Percentiles rank a stretch among this genome's conserved stretches.
Conservation (phyloP, 2,329 filamentous ascomycete genomes). For the Plenodomus lindquistii region DNA sequence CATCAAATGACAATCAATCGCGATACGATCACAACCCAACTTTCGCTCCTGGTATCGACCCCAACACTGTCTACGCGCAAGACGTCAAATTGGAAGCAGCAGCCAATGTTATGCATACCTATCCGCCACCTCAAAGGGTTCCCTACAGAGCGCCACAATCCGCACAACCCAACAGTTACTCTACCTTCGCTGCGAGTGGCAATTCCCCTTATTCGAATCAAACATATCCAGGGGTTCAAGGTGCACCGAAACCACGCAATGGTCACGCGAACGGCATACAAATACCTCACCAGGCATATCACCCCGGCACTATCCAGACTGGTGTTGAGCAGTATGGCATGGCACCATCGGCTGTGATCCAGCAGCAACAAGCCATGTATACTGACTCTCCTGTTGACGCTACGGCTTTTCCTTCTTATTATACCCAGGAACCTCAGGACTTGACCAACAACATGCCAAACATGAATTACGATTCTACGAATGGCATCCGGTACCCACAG, state of each 20-base stretch:
- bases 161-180: slow-evolving; percentile 23
- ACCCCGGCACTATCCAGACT: slow-evolving; percentile 29
- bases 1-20: slow-evolving; percentile 36
- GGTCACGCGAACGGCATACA: slow-evolving; percentile 36
- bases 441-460: slow-evolving; percentile 25
- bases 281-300: slow-evolving; percentile 32
- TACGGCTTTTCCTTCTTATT: slow-evolving; percentile 39
- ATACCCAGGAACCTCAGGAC: slow-evolving; percentile 35
- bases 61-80: slow-evolving; percentile 30
- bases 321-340: slow-evolving; percentile 31
- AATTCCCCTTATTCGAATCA: slow-evolving; percentile 25
- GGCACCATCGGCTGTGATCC: slow-evolving; percentile 33
- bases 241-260: slow-evolving; percentile 31
- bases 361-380: slow-evolving; percentile 36
- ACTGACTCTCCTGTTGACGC: slow-evolving; percentile 44
- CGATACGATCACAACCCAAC: slow-evolving; percentile 35
- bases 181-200: slow-evolving; percentile 23
- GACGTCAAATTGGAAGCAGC: slow-evolving; percentile 23
- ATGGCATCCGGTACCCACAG: slow-evolving; percentile 36
- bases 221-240: slow-evolving; percentile 42
- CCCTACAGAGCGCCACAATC: slow-evolving; percentile 23
- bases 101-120: slow-evolving; percentile 42
- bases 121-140: slow-evolving; percentile 43
- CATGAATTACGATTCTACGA: slow-evolving; percentile 32
- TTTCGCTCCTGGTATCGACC: slow-evolving; percentile 38